These are phyloP conservation scores for Carallia pectinifolia DNA, from an alignment of 345 rosid genomes.

Conservation along the genomic window DNA sequence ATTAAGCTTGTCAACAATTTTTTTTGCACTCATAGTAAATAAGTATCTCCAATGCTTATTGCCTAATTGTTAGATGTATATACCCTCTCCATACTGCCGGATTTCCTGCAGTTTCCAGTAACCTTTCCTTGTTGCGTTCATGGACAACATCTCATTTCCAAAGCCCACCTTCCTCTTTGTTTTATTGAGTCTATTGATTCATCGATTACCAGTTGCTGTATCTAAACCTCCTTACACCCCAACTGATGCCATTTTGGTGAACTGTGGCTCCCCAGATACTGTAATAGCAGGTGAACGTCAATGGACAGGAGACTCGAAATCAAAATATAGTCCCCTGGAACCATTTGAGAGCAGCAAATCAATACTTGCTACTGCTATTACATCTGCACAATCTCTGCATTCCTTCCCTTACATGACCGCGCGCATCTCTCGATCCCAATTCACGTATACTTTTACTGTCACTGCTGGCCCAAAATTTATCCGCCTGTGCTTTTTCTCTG, in stretches of 20 bases:
- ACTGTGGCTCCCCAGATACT: slow-evolving; percentile 10
- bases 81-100: too few relatives aligned
- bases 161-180: not conserved
- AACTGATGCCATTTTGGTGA: slow-evolving; percentile 3
- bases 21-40: too few relatives aligned
- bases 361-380: not conserved
- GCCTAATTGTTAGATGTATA: too few relatives aligned
- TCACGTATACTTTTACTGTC: slow-evolving; percentile 19
- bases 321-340: slow-evolving; percentile 9
- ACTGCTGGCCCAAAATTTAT: slow-evolving; percentile 27
- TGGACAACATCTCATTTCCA: not conserved
- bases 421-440: slow-evolving; percentile 23
- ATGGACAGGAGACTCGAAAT: slow-evolving; percentile 11
- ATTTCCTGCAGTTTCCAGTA: too few relatives aligned
- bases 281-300: not conserved
- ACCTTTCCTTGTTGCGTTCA: not conserved
- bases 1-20: too few relatives aligned
- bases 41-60: too few relatives aligned
- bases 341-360: not conserved
- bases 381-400: not conserved
- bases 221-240: slow-evolving; percentile 3
- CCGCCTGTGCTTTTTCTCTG: slow-evolving; percentile 30
- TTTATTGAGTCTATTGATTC: not conserved
- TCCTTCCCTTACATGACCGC: slow-evolving; percentile 28
- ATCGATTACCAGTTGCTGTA: not conserved